Base-by-base conservation (phyloP, 352 stramenopile genomes). In the Pythium biforme region DNA sequence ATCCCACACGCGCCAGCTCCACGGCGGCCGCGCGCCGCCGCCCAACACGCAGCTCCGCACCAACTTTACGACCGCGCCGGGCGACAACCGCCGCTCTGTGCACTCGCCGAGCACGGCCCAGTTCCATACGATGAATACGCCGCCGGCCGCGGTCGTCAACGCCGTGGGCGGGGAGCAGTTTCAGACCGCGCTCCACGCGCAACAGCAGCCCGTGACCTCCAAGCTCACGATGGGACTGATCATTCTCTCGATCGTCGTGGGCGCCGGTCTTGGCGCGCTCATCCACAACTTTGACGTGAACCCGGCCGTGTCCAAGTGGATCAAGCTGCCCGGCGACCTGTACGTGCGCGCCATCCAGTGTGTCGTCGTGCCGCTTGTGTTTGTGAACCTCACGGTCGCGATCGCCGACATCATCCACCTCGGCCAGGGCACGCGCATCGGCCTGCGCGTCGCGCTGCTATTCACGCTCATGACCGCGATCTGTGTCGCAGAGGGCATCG, bases 331-430 rank as follows among this genome's bases (percentile, higher is more conserved):
- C 0, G 85, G 85, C 0, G 78, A 89, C 47, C 72, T 94, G 25
- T 90, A 88, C 68, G 72, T 92, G 7, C 83, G 83, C 29, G 83
- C 81, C 2, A 76, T 92, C 26, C 72, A 89, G 70, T 94, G 85
- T 65, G 66, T 94, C 39, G 82, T 94, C 56, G 69, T 92, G 57
- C 83, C 83, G 22, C 79, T 92, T 54, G 81, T 92, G 55, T 89
- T 94, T 53, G 76, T 91, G 23, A 91, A 92, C 66, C 54, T 94
- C 40, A 82, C 78, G 19, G 79, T 90, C 14, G 76, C 76, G 5
- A 77, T 89, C 2, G 78, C 83, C 4, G 81, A 94, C 55, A 75
- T 92, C 29, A 74, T 78, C 40, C 68, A 82, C 58, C 72, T 86
- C 46, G 69, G 76, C 11, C 61, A 87, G 46, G 77, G 73, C 34